phyloP scores from a whole-genome alignment of 2,329 filamentous ascomycete genomes.

The Epichloe sylvatica region DNA sequence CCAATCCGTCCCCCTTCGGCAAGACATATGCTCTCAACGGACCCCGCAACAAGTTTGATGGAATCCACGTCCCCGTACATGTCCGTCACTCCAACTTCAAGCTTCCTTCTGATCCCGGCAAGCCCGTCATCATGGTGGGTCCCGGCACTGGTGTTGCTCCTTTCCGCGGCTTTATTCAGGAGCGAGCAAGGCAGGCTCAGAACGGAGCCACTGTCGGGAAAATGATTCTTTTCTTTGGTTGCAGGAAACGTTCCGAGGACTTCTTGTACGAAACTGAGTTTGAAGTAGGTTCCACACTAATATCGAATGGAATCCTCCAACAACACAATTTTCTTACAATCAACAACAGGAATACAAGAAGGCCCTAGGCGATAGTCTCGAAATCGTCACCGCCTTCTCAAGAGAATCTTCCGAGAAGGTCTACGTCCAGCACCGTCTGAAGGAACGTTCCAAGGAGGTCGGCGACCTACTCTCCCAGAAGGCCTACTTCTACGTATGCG shows the following conservation, averaged over 20 bases:
- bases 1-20: slow-evolving; percentile 67
- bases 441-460: slow-evolving; percentile 69
- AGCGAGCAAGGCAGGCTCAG: slow-evolving; percentile 71
- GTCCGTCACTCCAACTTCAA: slow-evolving; percentile 99
- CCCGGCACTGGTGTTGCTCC: slow-evolving; percentile 94
- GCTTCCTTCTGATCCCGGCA: slow-evolving; percentile 84
- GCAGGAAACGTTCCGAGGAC: slow-evolving; percentile 75
- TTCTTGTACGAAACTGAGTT: slow-evolving; percentile 88
- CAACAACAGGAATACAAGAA: slow-evolving; percentile 60
- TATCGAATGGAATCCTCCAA: too few relatives aligned
- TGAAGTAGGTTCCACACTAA: slow-evolving; percentile 51
- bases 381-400: slow-evolving; percentile 91
- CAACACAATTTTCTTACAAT: not conserved
- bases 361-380: slow-evolving; percentile 74
- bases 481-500: slow-evolving; percentile 95
- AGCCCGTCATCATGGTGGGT: slow-evolving; percentile 90
- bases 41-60: slow-evolving; percentile 93
- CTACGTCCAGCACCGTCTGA: slow-evolving; percentile 88
- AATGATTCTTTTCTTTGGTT: slow-evolving; percentile 89
- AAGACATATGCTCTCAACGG: slow-evolving; percentile 76
- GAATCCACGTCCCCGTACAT: slow-evolving; percentile 87
- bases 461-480: slow-evolving; percentile 75
- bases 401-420: slow-evolving; percentile 77
- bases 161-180: slow-evolving; percentile 90
- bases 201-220: slow-evolving; percentile 72